Evolutionary conservation across 768 basidiomycete species (phyloP).

Genomic region (Tephrocybe sp.): DNA sequence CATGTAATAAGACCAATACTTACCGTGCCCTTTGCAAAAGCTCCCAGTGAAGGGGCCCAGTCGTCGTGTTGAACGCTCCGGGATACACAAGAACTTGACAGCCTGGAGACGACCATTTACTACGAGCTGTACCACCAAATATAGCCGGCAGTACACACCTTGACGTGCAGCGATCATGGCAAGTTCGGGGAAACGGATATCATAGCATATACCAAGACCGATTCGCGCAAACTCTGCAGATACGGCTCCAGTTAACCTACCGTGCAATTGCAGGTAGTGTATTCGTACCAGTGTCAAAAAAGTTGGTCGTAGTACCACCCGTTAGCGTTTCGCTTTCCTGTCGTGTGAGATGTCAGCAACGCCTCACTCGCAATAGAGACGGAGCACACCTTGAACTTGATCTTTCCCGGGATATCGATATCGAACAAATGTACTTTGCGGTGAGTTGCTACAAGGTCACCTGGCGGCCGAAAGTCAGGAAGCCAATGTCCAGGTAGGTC

Average conservation of each 20-base stretch:
- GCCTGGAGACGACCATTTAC: slow-evolving; percentile 41
- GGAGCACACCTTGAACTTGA: slow-evolving; percentile 73
- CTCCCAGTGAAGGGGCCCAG: slow-evolving; percentile 96
- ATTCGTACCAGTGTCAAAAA: slow-evolving; percentile 80
- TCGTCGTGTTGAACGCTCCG: slow-evolving; percentile 93
- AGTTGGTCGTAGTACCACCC: slow-evolving; percentile 70
- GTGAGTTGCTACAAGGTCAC: slow-evolving; percentile 83
- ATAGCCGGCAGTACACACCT: no score
- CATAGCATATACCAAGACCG: slow-evolving; percentile 96
- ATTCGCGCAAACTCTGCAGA: slow-evolving; percentile 92
- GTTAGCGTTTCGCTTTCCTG: slow-evolving; percentile 90
- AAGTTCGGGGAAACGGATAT: slow-evolving; percentile 92
- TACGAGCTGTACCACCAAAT: background rate
- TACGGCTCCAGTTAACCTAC: background rate
- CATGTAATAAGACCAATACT: slow-evolving; percentile 18
- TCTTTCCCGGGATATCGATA: slow-evolving; percentile 93
- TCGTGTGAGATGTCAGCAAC: background rate
- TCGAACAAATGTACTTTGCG: slow-evolving; percentile 98
- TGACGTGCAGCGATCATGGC: slow-evolving; percentile 87
- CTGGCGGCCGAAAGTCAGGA: slow-evolving; percentile 33
- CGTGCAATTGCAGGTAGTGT: background rate
- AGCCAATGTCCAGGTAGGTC: background rate
- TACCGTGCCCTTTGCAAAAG: slow-evolving; percentile 83
- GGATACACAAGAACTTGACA: slow-evolving; percentile 91
- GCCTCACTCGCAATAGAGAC: background rate